Base-by-base conservation (phyloP, 805 yeast species). In the Candida ovalis region DNA sequence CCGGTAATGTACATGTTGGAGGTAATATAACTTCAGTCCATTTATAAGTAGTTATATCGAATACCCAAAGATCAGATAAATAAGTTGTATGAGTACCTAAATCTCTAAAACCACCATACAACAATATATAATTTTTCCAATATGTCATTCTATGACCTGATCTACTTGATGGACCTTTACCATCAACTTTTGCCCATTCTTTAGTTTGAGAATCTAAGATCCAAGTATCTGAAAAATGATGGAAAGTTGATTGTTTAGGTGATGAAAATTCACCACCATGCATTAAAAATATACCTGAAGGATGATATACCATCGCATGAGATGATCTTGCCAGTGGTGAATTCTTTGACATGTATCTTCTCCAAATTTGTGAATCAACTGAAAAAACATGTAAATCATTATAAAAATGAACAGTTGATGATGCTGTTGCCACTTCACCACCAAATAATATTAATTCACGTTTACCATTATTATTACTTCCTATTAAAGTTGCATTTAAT, bases 221-320 rank as follows among this genome's bases (percentile, higher is more conserved):
- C 99, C 99, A 92, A 3, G 97, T 86, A 62, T 92, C 99, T 17
- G 96, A 92, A 64, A 88, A 92, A 67, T 92, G 99, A 65, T 94
- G 94, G 67, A 92, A 92, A 0, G 97, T 89, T 44, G 88, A 81
- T 66, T 92, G 99, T 59, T 92, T 92, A 3, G 98, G 98, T 15
- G 96, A 87, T 1, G 97, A 88, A 59, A 94, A 92, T 68, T 92
- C 99, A 59, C 99, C 99, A 43, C 98, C 99, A 69, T 89, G 94
- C 73, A 92, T 68, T 50, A 92, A 65, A 24, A 88, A 77, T 2
- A 91, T 72, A 10, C 98, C 98, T 2, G 90, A 81, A 1, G 97
- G 96, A 67, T 92, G 98, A 0, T 88, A 84, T 52, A 91, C 84
- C 88, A 91, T 87, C 1, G 96, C 87, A 57, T 95, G 97, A 0